Evolutionary conservation across 108 stramenopile species (phyloP).

Genomic region (Nitzschia sp.): DNA sequence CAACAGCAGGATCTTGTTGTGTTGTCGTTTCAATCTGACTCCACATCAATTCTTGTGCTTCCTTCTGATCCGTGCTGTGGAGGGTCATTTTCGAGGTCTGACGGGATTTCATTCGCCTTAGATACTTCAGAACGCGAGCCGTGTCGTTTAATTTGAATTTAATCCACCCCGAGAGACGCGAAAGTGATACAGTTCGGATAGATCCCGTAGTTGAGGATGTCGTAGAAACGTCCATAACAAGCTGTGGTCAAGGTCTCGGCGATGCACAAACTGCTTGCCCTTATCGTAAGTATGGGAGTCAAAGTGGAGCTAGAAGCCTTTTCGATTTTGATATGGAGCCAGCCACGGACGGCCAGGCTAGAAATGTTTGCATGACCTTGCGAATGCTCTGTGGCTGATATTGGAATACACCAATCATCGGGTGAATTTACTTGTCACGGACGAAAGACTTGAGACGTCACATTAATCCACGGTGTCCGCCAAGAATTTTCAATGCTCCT

Average conservation of each 20-base stretch:
- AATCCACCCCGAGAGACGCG: constrained; percentile 26
- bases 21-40: no score
- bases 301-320: constrained; percentile 31
- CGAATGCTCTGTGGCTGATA: not conserved
- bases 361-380: not conserved
- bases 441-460: not conserved
- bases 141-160: constrained; percentile 15
- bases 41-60: not conserved
- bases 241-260: not conserved
- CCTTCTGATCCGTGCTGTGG: not conserved
- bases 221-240: constrained; percentile 44
- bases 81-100: not conserved
- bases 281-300: constrained; percentile 7
- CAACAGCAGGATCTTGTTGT: no score
- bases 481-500: no score
- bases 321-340: constrained; percentile 8
- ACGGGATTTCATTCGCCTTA: not conserved
- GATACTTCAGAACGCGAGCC: constrained; percentile 7
- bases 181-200: constrained; percentile 49
- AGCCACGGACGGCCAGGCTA: constrained; percentile 4
- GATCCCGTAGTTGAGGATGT: constrained; percentile 40
- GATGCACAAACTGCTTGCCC: not conserved
- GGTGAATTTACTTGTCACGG: not conserved
- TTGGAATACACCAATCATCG: not conserved
- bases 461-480: not conserved